Evolutionary conservation across 2,329 filamentous ascomycete genomes (phyloP).

Genomic region (Ceratocystiopsis minuta): DNA sequence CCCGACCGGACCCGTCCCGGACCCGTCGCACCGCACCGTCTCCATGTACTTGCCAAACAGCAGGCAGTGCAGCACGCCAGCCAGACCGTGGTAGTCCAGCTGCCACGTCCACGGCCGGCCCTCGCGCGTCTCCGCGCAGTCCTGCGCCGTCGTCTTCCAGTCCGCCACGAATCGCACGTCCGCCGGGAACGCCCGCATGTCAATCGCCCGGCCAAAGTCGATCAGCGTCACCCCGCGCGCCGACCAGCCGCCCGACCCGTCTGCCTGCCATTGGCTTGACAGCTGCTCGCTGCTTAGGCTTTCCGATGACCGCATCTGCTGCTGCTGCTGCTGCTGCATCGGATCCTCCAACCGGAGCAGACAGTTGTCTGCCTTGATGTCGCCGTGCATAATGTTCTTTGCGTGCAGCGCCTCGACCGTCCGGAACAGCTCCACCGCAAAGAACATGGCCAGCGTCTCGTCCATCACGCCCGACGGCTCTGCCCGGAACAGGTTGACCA

Average conservation of each 20-base stretch:
- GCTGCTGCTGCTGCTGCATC: constrained; percentile 12
- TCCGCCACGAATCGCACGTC: constrained; percentile 83
- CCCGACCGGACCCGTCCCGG: neutral
- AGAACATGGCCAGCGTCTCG: constrained; percentile 86
- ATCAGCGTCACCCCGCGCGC: constrained; percentile 71
- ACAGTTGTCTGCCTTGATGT: constrained; percentile 91
- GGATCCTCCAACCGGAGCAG: constrained; percentile 67
- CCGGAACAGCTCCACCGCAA: constrained; percentile 76
- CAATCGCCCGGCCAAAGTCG: constrained; percentile 86
- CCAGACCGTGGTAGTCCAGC: constrained; percentile 87
- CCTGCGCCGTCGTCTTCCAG: constrained; percentile 74
- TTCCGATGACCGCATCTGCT: neutral
- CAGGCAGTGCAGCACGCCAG: constrained; percentile 71
- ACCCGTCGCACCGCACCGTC: constrained; percentile 37
- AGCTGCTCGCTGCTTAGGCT: constrained; percentile 18
- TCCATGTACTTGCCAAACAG: constrained; percentile 94
- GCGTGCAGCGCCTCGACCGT: constrained; percentile 75
- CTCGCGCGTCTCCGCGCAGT: constrained; percentile 93
- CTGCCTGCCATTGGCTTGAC: constrained; percentile 47
- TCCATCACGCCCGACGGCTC: constrained; percentile 66
- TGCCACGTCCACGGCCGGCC: constrained; percentile 92
- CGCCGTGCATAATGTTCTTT: constrained; percentile 69
- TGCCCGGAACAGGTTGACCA: constrained; percentile 69
- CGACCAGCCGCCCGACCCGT: constrained; percentile 62
- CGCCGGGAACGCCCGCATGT: constrained; percentile 67